Base-by-base conservation (phyloP, 2,329 filamentous ascomycete species). In the Ophiostoma tasmaniense region DNA sequence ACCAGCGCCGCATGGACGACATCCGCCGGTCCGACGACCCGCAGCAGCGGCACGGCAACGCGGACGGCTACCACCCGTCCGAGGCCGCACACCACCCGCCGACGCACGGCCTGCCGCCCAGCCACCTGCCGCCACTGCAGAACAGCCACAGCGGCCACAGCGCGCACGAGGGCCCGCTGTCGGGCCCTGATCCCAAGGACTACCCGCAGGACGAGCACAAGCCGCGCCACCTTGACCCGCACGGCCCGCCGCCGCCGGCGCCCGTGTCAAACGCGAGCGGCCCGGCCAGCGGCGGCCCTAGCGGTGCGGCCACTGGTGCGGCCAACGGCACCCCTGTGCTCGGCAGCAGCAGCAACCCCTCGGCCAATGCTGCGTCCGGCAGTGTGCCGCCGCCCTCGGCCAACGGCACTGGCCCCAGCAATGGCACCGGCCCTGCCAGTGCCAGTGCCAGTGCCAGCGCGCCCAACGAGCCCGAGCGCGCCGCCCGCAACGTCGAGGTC, bases 401-500 rank as follows among this genome's bases (percentile, higher is more conserved):
- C 42, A 45, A 45, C 17, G 42, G 50, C 50, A 25, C n/a, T 11
- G 50, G 50, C n/a, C 22, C 22, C 55, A 17, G 17, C 55, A 61
- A 30, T 28, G 17, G 17, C n/a, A 55, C 2, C n/a, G 50, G 14
- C 61, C n/a, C 30, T 14, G 11, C 33, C 22, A 55, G 10, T 10
- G 50, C 11, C 61, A 64, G 61, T 13, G 25, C n/a, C 61, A 64
- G 61, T 14, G 14, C 4, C 7, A 22, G 2, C 17, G 39, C 14
- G n/a, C 39, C 25, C 22, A 89, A 88, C 70, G 94, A 98, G 80
- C 91, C 93, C 11, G 88, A 90, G 77, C 82, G 88, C 67, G 93
- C 95, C 42, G 92, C 93, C 25, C 86, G 95, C 28, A 96, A 96
- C 79, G 96, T 99, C 87, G 94, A 98, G 7, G 91, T 98, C 25